Percentiles rank a stretch among this genome's conserved stretches.
These are phyloP conservation scores for Cucumis melo DNA, from an alignment of 306 rosid species.

Conservation along the genomic window DNA sequence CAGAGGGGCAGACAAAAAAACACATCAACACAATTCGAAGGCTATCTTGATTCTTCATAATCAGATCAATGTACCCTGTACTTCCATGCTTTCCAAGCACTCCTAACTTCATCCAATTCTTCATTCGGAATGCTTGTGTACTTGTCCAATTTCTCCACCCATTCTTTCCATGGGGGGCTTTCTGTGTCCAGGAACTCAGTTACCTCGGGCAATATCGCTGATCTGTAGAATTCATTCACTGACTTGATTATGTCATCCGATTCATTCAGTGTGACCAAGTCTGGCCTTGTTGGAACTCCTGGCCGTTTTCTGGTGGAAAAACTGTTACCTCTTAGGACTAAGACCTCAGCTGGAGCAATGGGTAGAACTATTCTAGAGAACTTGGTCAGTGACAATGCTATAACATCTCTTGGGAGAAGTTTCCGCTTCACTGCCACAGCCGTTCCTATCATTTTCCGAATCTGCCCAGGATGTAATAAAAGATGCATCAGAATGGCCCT, in stretches of 20 bases:
- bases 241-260: constrained; percentile 47
- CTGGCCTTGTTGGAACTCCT: constrained; percentile 50
- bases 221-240: constrained; percentile 58
- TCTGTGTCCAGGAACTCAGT: constrained; percentile 56
- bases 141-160: constrained; percentile 71
- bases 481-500: not conserved
- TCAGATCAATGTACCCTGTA: constrained; percentile 12
- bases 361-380: constrained; percentile 65
- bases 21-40: not conserved
- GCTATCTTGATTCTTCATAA: constrained; percentile 1
- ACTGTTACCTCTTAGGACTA: constrained; percentile 57
- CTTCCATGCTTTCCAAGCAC: constrained; percentile 41
- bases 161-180: constrained; percentile 57
- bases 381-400: constrained; percentile 49
- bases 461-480: constrained; percentile 26
- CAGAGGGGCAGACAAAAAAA: not conserved
- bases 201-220: constrained; percentile 59
- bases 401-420: constrained; percentile 57
- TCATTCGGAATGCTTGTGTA: constrained; percentile 49
- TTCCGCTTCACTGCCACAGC: constrained; percentile 77
- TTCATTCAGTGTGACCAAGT: constrained; percentile 59
- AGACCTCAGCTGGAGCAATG: constrained; percentile 73
- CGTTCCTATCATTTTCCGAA: constrained; percentile 85
- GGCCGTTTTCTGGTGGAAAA: constrained; percentile 38
- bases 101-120: constrained; percentile 57